Evolutionary conservation across 169 alveolate genomes (phyloP).

Genomic region (Perkinsus marinus): DNA sequence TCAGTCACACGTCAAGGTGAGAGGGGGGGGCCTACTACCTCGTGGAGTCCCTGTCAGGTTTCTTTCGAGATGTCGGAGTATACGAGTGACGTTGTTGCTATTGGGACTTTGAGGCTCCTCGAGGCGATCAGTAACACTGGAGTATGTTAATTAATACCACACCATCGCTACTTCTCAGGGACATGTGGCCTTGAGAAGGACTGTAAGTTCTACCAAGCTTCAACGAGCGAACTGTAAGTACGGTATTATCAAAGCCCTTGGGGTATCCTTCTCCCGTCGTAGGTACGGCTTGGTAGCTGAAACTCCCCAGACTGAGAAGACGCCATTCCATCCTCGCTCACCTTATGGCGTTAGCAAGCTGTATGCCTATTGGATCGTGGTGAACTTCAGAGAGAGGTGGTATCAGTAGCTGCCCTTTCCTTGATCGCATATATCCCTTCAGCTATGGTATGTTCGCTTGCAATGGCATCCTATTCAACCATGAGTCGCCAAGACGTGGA

Average conservation of each 20-base stretch:
- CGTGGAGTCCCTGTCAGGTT: slow-evolving; percentile 19
- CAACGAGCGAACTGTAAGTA: slow-evolving; percentile 49
- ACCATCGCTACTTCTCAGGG: background rate
- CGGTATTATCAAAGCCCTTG: too few relatives aligned
- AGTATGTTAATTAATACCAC: background rate
- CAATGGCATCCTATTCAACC: slow-evolving; percentile 57
- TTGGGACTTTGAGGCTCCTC: slow-evolving; percentile 46
- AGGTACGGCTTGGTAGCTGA: slow-evolving; percentile 24
- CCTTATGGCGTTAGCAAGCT: slow-evolving; percentile 66
- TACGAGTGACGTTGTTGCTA: slow-evolving; percentile 50
- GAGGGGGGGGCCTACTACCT: too few relatives aligned
- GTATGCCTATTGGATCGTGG: slow-evolving; percentile 39
- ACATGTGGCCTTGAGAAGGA: background rate
- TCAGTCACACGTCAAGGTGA: slow-evolving; percentile 8
- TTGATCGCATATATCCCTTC: too few relatives aligned
- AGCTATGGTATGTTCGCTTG: slow-evolving; percentile 45
- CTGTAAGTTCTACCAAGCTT: slow-evolving; percentile 42
- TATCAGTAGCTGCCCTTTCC: too few relatives aligned
- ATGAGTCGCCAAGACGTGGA: slow-evolving; percentile 58
- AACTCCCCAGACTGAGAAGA: slow-evolving; percentile 36
- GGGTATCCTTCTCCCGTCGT: too few relatives aligned
- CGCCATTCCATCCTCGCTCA: slow-evolving; percentile 67
- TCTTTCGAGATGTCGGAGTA: slow-evolving; percentile 60
- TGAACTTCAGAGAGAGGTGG: slow-evolving; percentile 36
- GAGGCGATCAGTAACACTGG: slow-evolving; percentile 38